These are phyloP conservation scores for Scedosporium apiospermum DNA, from an alignment of 2,329 filamentous ascomycete genomes.

Conservation along the genomic window DNA sequence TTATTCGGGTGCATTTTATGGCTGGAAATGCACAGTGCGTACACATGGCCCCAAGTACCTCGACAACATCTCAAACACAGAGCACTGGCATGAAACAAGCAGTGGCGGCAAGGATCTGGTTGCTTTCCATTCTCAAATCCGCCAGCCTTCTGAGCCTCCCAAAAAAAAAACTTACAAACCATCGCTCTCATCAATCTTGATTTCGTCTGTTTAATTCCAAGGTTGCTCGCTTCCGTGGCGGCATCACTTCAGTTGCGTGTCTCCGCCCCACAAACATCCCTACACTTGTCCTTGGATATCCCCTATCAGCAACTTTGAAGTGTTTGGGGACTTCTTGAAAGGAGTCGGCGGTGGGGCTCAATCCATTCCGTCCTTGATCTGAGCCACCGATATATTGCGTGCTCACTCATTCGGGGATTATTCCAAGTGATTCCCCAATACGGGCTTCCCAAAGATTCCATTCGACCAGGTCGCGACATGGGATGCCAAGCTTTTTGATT, in stretches of 20 bases:
- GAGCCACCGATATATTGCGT: not conserved
- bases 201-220: not conserved
- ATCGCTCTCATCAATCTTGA: not conserved
- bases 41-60: not conserved
- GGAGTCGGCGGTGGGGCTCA: not conserved
- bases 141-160: not conserved
- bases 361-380: not conserved
- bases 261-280: not conserved
- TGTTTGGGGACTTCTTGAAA: not conserved
- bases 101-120: not conserved
- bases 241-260: not conserved
- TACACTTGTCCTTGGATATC: too few relatives aligned
- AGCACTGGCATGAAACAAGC: constrained; percentile 1
- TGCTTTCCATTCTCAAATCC: not conserved
- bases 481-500: constrained; percentile 1
- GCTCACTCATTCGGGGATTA: not conserved
- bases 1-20: not conserved
- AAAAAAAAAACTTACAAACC: not conserved
- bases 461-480: not conserved
- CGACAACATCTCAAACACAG: constrained; percentile 2
- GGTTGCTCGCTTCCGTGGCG: not conserved
- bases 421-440: not conserved
- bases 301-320: too few relatives aligned
- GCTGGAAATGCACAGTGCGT: not conserved
- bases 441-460: not conserved